phyloP scores from a whole-genome alignment of 106 monocot genomes.

The Dioscorea zingiberensis region DNA sequence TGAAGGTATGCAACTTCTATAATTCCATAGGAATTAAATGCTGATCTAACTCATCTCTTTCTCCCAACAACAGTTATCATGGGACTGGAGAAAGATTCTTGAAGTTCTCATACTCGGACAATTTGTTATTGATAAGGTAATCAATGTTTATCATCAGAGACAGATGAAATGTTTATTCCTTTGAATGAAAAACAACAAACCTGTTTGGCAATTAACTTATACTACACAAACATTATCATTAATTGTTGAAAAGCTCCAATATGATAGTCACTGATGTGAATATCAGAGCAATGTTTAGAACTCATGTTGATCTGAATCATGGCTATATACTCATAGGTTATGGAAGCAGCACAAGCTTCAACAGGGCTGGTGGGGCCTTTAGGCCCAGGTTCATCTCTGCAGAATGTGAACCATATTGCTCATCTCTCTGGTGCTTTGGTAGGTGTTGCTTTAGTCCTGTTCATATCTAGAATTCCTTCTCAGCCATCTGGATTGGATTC shows the following conservation, averaged over 20 bases:
- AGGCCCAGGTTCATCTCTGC: conserved; percentile 29
- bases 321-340: conserved; percentile 30
- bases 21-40: not conserved
- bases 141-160: not conserved
- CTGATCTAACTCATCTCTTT: not conserved
- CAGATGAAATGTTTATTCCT: no score
- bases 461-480: conserved; percentile 54
- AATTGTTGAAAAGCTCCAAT: not conserved
- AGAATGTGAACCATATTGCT: conserved; percentile 80
- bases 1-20: conserved; percentile 48
- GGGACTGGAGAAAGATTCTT: conserved; percentile 99
- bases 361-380: conserved; percentile 35
- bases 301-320: not conserved
- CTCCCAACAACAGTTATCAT: conserved; percentile 58
- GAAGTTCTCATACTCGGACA: conserved; percentile 97
- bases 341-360: conserved; percentile 85
- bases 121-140: conserved; percentile 94
- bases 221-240: not conserved
- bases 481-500: conserved; percentile 13
- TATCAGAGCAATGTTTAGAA: not conserved
- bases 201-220: not conserved
- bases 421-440: conserved; percentile 87
- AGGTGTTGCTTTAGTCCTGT: conserved; percentile 64
- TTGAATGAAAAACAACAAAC: not conserved
- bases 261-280: not conserved